phyloP scores from a whole-genome alignment of 805 yeast species.

The Vanderwaltozyma tropicalis region DNA sequence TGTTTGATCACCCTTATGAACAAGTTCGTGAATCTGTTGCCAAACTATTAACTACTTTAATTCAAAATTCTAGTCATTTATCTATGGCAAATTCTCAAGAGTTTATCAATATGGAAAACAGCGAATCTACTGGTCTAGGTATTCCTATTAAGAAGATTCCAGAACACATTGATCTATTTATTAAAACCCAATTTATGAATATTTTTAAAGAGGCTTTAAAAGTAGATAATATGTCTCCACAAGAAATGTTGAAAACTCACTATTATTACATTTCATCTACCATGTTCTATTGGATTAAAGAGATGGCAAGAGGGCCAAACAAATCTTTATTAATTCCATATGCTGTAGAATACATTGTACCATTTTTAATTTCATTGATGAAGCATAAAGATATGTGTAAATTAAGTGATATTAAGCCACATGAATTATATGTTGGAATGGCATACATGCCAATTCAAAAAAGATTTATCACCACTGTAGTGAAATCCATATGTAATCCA shows the following conservation, averaged over 20 bases:
- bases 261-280: constrained; percentile 61
- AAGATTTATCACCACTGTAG: constrained; percentile 35
- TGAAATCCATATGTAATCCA: constrained; percentile 34
- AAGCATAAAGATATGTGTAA: constrained; percentile 74
- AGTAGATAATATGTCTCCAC: constrained; percentile 34
- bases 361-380: constrained; percentile 55
- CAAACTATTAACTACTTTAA: constrained; percentile 33
- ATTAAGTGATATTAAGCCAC: constrained; percentile 49
- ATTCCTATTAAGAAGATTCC: constrained; percentile 25
- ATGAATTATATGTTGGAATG: constrained; percentile 34
- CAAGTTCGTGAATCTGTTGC: constrained; percentile 64
- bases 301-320: constrained; percentile 43
- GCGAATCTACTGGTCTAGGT: constrained; percentile 27
- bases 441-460: constrained; percentile 39
- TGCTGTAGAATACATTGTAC: constrained; percentile 45
- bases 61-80: constrained; percentile 20
- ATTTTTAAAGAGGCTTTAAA: constrained; percentile 33
- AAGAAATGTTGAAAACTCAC: constrained; percentile 46
- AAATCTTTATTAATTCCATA: constrained; percentile 45
- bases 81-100: constrained; percentile 4
- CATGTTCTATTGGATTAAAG: constrained; percentile 47
- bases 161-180: constrained; percentile 24
- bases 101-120: constrained; percentile 1
- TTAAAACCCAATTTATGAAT: constrained; percentile 36
- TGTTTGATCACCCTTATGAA: constrained; percentile 54